Evolutionary conservation across 768 basidiomycete genomes (phyloP).

Genomic region (Ramaria rubella): DNA sequence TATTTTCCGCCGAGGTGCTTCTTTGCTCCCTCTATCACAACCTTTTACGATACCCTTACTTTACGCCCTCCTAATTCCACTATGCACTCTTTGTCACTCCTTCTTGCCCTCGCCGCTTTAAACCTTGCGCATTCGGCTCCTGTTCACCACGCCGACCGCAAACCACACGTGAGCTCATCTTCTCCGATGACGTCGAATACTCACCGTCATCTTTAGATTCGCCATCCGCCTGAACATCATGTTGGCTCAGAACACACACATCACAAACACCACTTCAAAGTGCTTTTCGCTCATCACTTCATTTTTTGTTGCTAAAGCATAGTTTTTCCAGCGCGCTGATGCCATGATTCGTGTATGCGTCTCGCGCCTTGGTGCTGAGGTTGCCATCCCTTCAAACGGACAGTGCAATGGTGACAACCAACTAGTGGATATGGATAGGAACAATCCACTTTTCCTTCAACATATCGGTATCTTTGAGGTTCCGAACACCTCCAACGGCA

Average conservation of each 20-base stretch:
- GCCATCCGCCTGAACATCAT: background rate
- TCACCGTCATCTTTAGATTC: background rate
- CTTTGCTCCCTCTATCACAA: slow-evolving; percentile 1
- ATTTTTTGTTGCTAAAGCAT: too few species aligned
- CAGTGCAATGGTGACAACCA: background rate
- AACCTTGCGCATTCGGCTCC: background rate
- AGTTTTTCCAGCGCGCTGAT: too few species aligned
- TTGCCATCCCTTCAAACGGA: background rate
- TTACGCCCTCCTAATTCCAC: background rate
- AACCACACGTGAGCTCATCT: background rate
- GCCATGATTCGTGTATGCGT: background rate
- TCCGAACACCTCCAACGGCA: background rate
- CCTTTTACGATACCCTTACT: background rate
- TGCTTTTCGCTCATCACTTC: too few species aligned
- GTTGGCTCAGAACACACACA: too few species aligned
- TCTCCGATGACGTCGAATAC: background rate
- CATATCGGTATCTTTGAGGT: too few species aligned
- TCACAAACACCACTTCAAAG: too few species aligned
- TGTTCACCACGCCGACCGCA: background rate
- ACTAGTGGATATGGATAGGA: background rate
- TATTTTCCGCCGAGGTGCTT: background rate
- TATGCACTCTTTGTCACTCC: background rate
- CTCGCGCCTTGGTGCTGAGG: background rate
- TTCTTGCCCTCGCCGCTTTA: slow-evolving; percentile 9
- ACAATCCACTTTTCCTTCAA: background rate